These are phyloP conservation scores for Botryotinia calthae DNA, from an alignment of 2,329 filamentous ascomycete genomes.

Conservation along the genomic window DNA sequence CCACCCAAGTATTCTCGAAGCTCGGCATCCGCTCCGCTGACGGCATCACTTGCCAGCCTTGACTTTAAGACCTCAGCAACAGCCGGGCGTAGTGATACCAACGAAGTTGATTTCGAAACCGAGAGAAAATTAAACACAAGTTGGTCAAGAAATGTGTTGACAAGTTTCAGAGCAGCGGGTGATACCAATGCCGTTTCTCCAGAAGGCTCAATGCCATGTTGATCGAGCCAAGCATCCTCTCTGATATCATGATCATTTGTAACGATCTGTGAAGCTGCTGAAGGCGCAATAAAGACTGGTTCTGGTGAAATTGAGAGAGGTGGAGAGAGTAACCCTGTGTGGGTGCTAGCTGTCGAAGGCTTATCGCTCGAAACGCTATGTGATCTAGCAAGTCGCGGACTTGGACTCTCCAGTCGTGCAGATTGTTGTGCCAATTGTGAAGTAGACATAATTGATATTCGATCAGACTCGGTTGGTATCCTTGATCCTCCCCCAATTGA, in stretches of 20 bases:
- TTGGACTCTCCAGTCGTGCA: slow-evolving; percentile 11
- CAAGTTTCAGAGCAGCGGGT: slow-evolving; percentile 66
- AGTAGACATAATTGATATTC: slow-evolving; percentile 14
- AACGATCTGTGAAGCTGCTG: slow-evolving; percentile 87
- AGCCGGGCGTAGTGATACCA: slow-evolving; percentile 74
- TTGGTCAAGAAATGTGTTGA: slow-evolving; percentile 93
- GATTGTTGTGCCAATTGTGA: background rate
- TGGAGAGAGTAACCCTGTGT: slow-evolving; percentile 60
- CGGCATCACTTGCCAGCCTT: slow-evolving; percentile 80
- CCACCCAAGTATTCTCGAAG: slow-evolving; percentile 82
- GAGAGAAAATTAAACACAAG: slow-evolving; percentile 88
- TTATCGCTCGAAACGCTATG: slow-evolving; percentile 71
- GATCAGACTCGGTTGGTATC: background rate
- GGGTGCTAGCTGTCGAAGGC: slow-evolving; percentile 55
- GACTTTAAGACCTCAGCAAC: slow-evolving; percentile 85
- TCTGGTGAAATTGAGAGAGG: slow-evolving; percentile 69
- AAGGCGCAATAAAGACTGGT: slow-evolving; percentile 82
- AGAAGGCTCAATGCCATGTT: slow-evolving; percentile 62
- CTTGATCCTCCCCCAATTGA: background rate
- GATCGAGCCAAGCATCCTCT: slow-evolving; percentile 66
- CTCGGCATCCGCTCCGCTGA: slow-evolving; percentile 80
- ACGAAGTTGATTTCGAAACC: slow-evolving; percentile 71
- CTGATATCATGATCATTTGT: slow-evolving; percentile 82
- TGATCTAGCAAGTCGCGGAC: slow-evolving; percentile 29
- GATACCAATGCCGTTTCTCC: slow-evolving; percentile 72